Base-by-base conservation (phyloP, 352 stramenopile species). In the Elongisporangium prolatum region DNA sequence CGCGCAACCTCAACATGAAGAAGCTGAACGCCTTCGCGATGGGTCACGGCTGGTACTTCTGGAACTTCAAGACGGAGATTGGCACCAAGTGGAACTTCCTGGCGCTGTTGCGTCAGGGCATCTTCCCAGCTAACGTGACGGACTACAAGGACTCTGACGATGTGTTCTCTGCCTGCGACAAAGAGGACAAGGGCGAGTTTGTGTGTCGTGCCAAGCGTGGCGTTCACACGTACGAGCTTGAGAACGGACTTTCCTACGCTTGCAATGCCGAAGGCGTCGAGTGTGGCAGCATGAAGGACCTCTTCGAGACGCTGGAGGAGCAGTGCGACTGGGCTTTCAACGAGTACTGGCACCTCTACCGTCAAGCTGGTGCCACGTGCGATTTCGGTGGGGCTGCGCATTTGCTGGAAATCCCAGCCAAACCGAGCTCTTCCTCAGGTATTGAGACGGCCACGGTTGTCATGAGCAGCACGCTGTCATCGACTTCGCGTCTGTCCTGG, bases 11-110 rank as follows among this genome's bases (percentile, higher is more conserved):
- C 9, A 88, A 86, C 38, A 53, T 88, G n/a, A 97, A 97, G 68
- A 97, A 98, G 68, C 90, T 98, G 25, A 93, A 93, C 61, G 85
- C 88, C 5, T 98, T 96, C 60, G 84, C 80, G 0, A 71, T 96
- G 24, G 90, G 88, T 22, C 91, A 98, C 71, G 93, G 93, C n/a
- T 96, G 91, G 71, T 97, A 97, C 77, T 98, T 98, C 65, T 98
- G 91, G 93, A 98, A 98, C 64, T 98, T 97, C 71, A 89, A 95
- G 61, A 97, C 91, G 1, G 93, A 98, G 68, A 67, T 98, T 13
- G 88, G 89, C 40, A 80, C 86, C 18, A 73, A 81, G n/a, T 98
- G 93, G 93, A 91, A 85, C 52, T 97, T 97, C 60, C 74, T 98
- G 60, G 63, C 77, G 38, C 63, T 89, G 20, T 64, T 84, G 53